Evolutionary conservation across 352 stramenopile species (phyloP).

Genomic region (Phytopythium sindhum): DNA sequence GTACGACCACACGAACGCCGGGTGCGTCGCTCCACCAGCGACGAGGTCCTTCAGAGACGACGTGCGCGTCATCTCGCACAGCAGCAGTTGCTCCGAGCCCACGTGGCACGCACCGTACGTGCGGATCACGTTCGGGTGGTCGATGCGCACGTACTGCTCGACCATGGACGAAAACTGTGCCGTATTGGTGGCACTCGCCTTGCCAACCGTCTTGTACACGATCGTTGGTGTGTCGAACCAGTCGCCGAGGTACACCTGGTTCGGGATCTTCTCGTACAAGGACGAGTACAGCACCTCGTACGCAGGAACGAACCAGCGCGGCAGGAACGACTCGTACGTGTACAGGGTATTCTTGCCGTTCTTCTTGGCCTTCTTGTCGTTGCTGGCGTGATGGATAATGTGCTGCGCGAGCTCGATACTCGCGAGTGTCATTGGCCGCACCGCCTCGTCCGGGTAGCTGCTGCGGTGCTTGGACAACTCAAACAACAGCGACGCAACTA

Average conservation of each 20-base stretch:
- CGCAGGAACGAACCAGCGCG: constrained; percentile 6
- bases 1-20: constrained; percentile 11
- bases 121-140: constrained; percentile 25
- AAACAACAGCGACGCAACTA: constrained; percentile 15
- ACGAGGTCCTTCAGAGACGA: constrained; percentile 8
- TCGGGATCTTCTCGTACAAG: constrained; percentile 8
- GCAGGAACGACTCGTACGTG: constrained; percentile 4
- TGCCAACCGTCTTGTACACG: constrained; percentile 6
- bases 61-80: constrained; percentile 9
- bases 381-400: neutral
- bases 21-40: constrained; percentile 3
- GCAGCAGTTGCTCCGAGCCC: constrained; percentile 7
- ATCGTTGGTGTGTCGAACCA: constrained; percentile 7
- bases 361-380: constrained; percentile 2
- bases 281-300: constrained; percentile 9
- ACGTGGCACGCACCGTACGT: constrained; percentile 26
- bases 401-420: constrained; percentile 2
- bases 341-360: neutral
- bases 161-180: neutral
- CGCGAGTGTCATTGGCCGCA: constrained; percentile 13
- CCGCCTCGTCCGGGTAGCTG: constrained; percentile 18
- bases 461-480: constrained; percentile 24
- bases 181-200: neutral
- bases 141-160: constrained; percentile 8
- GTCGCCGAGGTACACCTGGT: constrained; percentile 10